Evolutionary conservation across 169 alveolate species (phyloP), one percentile per base, ranked within the genome.

Genomic region (Cryptosporidium meleagridis): DNA sequence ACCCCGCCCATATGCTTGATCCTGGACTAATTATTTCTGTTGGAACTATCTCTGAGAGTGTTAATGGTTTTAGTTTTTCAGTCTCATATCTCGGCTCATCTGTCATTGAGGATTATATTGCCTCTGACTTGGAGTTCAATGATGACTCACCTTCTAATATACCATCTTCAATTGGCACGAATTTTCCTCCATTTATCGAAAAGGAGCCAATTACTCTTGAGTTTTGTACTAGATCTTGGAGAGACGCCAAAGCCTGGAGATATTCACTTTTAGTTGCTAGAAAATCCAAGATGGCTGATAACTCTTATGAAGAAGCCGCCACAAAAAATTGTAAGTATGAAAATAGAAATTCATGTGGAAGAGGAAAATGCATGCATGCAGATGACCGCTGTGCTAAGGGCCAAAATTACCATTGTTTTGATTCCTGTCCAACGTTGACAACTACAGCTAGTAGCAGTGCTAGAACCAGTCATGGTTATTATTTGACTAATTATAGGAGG

Each of bases 191-290:
- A 9, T 55, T 39, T 10, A 55, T 2, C 35, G 67, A 55, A 21
- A 55, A 31, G 0, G 37, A 8, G 18, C 69, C 86, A 52, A 73
- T 73, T 26, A 37, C 73, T 21, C 52, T 80, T 12, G 69, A 80
- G 39, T 18, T 80, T 29, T 80, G 89, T 33, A 80, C 89, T 14
- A 80, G 89, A 23, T 80, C 89, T 37, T 80, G 89, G 89, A 59
- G 89, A 62, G 89, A 80, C 33, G 89, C 89, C 35, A 51, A 65
- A 26, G 89, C 89, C 29, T 80, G 89, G 89, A 80, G 89, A 62
- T 80, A 80, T 26, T 62, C 89, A 4, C 89, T 80, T 26, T 26
- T 80, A 7, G 89, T 80, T 26, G 75, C 75, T 52, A 80, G 89
- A 48, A 80, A 65, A 48, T 80, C 89, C 55, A 59, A 61, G 41